These are phyloP conservation scores for Coniochaeta pulveracea DNA, from an alignment of 2,329 filamentous ascomycete species.

Conservation along the genomic window DNA sequence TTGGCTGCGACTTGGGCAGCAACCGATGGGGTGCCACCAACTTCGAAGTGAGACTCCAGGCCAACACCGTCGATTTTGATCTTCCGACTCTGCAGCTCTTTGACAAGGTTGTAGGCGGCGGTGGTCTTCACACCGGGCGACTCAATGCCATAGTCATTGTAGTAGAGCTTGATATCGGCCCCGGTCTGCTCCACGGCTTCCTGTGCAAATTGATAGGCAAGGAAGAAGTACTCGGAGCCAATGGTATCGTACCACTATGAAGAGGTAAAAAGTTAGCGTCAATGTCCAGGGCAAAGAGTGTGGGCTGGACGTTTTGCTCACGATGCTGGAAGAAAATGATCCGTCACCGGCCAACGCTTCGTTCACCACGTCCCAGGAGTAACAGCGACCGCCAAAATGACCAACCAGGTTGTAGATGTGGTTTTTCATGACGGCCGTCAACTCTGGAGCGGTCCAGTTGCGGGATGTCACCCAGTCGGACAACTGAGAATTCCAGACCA, in stretches of 20 bases:
- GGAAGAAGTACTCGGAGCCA: conserved; percentile 30
- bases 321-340: no score
- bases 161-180: conserved; percentile 33
- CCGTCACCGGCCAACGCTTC: conserved; percentile 36
- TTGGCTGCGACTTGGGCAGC: conserved; percentile 23
- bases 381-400: conserved; percentile 31
- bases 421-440: conserved; percentile 35
- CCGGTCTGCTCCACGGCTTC: no score
- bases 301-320: no score
- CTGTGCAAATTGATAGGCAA: conserved; percentile 31
- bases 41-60: conserved; percentile 33
- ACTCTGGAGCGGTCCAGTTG: conserved; percentile 36
- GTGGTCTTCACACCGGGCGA: conserved; percentile 16
- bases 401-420: conserved; percentile 32
- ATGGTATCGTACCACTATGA: conserved; percentile 27
- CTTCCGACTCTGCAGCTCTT: conserved; percentile 17
- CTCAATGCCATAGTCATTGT: conserved; percentile 41
- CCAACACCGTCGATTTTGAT: conserved; percentile 36
- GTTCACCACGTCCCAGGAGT: conserved; percentile 39
- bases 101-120: conserved; percentile 16
- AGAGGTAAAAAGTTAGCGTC: no score
- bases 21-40: conserved; percentile 23
- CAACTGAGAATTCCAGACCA: conserved; percentile 28
- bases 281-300: no score
- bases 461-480: conserved; percentile 32